Conservation (phyloP, 148 eudicot genomes). For the Spergularia marina region DNA sequence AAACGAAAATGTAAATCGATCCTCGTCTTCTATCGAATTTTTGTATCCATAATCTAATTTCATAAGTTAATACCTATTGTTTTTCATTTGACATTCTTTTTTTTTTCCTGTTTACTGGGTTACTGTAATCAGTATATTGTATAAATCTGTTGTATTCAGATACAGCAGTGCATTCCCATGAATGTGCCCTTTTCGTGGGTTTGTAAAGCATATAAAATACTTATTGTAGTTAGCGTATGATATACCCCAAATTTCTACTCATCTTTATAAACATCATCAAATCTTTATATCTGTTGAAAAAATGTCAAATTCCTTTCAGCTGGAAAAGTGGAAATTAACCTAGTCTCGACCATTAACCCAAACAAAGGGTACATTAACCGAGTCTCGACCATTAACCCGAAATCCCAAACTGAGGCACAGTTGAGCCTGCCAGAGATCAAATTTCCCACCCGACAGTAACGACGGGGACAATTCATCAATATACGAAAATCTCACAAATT, state of each 20-base stretch:
- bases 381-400: too few relatives aligned
- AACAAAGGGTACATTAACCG: too few relatives aligned
- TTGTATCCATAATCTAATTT: conserved; percentile 1
- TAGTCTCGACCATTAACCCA: too few relatives aligned
- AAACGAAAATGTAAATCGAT: background rate
- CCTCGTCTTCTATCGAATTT: background rate
- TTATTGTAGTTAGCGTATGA: background rate
- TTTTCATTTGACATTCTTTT: background rate
- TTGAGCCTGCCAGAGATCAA: too few relatives aligned
- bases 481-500: too few relatives aligned
- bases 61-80: background rate
- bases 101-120: background rate
- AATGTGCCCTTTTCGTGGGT: conserved; percentile 4
- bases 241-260: background rate
- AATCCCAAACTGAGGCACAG: too few relatives aligned
- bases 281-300: too few relatives aligned
- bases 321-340: too few relatives aligned
- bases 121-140: conserved; percentile 25
- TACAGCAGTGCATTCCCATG: conserved; percentile 18
- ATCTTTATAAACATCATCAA: background rate
- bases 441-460: too few relatives aligned
- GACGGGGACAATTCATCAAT: too few relatives aligned
- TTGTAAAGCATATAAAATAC: conserved; percentile 6
- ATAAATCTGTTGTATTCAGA: conserved; percentile 18
- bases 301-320: too few relatives aligned